Conservation (phyloP, 148 eudicot species). For the Silene conica region DNA sequence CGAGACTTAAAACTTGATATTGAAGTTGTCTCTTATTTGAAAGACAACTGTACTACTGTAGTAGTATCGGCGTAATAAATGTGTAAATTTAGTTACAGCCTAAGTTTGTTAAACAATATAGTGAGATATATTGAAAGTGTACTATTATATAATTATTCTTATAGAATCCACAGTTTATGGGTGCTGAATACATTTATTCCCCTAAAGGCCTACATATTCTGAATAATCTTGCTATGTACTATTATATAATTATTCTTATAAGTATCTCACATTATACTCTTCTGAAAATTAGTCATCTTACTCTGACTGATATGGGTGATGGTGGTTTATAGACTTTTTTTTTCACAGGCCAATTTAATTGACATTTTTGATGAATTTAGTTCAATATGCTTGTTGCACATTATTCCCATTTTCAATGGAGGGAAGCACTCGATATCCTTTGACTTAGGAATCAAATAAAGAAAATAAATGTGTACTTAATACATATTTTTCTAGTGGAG, state of each 20-base stretch:
- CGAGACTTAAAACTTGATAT: not conserved
- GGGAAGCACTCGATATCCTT: not conserved
- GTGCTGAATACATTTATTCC: not conserved
- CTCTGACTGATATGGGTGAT: not conserved
- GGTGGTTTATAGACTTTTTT: not conserved
- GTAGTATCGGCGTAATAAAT: not conserved
- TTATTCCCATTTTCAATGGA: not conserved
- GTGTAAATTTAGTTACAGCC: not conserved
- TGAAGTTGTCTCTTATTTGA: not conserved
- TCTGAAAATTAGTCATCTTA: not conserved
- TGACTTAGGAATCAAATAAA: not conserved
- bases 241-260: no score
- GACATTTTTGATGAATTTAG: not conserved
- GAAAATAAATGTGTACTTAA: not conserved
- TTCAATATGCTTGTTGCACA: not conserved
- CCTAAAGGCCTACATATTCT: no score
- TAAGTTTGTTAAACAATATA: not conserved
- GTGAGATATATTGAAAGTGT: slow-evolving; percentile 1
- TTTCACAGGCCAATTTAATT: not conserved
- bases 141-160: slow-evolving; percentile 7
- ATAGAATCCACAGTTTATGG: not conserved
- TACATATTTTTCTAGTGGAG: no score
- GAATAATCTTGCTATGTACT: not conserved
- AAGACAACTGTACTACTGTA: not conserved
- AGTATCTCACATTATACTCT: not conserved